A percentile compares a stretch with the other conserved stretches of the same genome.
Conservation (phyloP, 495 filamentous ascomycete genomes). For the Talaromyces trachyspermus region DNA sequence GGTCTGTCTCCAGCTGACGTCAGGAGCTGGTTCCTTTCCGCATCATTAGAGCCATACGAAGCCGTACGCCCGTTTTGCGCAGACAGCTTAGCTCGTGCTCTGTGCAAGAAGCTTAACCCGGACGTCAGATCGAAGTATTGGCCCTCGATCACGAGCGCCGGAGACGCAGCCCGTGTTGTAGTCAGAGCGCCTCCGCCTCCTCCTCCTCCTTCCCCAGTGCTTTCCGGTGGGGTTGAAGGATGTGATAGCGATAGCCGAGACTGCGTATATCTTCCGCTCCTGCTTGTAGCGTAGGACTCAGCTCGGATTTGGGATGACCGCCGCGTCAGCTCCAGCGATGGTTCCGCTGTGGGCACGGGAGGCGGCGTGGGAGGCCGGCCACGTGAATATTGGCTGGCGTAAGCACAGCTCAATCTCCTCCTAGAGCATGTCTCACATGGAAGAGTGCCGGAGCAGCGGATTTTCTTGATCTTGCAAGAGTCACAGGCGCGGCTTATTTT, state of each 20-base stretch:
- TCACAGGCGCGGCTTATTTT: constrained; percentile 18
- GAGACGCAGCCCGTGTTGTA: constrained; percentile 7
- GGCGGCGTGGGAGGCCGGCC: constrained; percentile 16
- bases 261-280: background rate
- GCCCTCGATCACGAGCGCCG: constrained; percentile 14
- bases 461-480: constrained; percentile 16
- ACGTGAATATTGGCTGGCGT: constrained; percentile 14
- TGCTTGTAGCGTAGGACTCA: background rate
- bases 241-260: background rate
- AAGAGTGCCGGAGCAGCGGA: constrained; percentile 15
- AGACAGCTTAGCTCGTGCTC: constrained; percentile 16
- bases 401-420: constrained; percentile 9
- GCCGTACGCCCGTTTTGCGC: constrained; percentile 3
- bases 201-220: too few relatives aligned
- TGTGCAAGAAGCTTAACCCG: constrained; percentile 17
- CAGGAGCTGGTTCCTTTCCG: background rate
- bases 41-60: background rate
- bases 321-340: background rate
- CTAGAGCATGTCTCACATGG: constrained; percentile 10
- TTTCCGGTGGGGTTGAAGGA: too few relatives aligned
- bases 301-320: background rate
- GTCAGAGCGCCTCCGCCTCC: background rate
- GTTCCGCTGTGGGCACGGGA: background rate
- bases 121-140: constrained; percentile 19
- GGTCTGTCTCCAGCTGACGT: background rate